Base-by-base conservation (phyloP, 108 stramenopile species). In the Phaeodactylum tricornutum region DNA sequence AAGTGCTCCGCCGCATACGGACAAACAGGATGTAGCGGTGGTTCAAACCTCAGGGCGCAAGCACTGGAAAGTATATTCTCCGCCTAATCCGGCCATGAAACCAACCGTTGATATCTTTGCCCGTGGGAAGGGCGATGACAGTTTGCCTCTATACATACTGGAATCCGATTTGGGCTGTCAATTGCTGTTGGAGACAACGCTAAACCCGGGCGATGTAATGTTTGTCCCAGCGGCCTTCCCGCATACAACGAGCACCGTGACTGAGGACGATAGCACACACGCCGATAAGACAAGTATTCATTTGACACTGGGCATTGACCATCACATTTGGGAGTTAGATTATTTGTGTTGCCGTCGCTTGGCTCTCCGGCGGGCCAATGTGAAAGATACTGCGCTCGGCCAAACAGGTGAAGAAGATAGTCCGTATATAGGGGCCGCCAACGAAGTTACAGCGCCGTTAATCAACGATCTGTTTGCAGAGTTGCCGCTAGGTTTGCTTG, bases 191-290 rank as follows among this genome's bases (percentile, higher is more conserved):
- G 79, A 88, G 56, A 68, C 73, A 19, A 74, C 60, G 7, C 42
- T 74, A 24, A 48, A 71, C 20, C 61, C 72, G 30, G 90, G 90
- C 6, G 90, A 95, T 69, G 59, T 92, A 0, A 63, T 95, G 22
- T 95, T 81, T 58, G 63, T 93, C 15, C 94, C 94, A 0, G 87
- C 89, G 1, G 89, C 82, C 14, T 95, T 89, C 71, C 92, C 94
- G 0, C 94, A 95, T 54, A 90, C 94, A 15, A 95, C 92, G 4
- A 81, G 87, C 49, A 93, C 92, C 1, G 62, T 59, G 7, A 38
- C 26, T 11, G 52, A 31, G 11, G 23, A 28, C 48, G 59, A 66
- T 26, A 21, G 26, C 34, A 19, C 12, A 2, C 47, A 51, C 8
- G 50, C 59, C 27, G 68, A 77, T 34, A 61, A 77, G 25, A 69